Evolutionary conservation across 164 flowering plant species (phyloP).

Genomic region (grape (Vitis vinifera)): ASM3070453v1 NC_081814.1:19355001-19355500

Average conservation of each 20-base stretch:
- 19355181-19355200: conserved; percentile 49
- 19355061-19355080: conserved; percentile 20
- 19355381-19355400: no score
- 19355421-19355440: no score
- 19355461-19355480: no score
- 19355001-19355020: conserved; percentile 44
- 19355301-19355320: no score
- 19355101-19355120: conserved; percentile 35
- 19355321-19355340: no score
- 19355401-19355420: no score
- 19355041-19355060: conserved; percentile 18
- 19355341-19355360: neutral
- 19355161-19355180: conserved; percentile 37
- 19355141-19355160: no score
- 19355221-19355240: conserved; percentile 58
- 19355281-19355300: neutral
- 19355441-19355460: no score
- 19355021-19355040: conserved; percentile 25
- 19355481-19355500: no score
- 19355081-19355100: conserved; percentile 28
- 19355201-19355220: conserved; percentile 42
- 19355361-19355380: neutral
- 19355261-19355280: neutral
- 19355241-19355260: conserved; percentile 35
- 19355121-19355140: neutral